Evolutionary conservation across 73 alveolate species (phyloP).

Genomic region (Strombidium stylifer): DNA sequence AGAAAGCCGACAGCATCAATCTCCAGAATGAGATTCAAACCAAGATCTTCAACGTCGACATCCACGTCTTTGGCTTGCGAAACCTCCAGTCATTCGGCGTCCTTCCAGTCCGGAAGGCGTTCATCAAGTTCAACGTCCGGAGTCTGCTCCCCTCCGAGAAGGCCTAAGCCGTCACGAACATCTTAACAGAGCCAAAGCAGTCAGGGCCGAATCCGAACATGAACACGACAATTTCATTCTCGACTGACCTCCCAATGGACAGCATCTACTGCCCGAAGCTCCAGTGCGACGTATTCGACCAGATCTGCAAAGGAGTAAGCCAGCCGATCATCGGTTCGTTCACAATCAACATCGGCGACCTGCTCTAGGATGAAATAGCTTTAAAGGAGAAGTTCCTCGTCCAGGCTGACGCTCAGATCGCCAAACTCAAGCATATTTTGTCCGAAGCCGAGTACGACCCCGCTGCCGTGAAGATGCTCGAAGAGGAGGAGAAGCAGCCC

Average conservation of each 20-base stretch:
- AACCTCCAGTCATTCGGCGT: constrained; percentile 79
- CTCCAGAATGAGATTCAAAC: constrained; percentile 12
- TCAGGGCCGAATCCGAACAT: constrained; percentile 96
- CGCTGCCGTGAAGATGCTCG: constrained; percentile 7
- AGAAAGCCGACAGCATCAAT: not conserved
- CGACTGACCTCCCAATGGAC: constrained; percentile 82
- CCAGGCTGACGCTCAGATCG: constrained; percentile 8
- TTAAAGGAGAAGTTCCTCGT: not conserved
- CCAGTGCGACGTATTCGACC: constrained; percentile 40
- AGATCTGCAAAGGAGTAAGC: constrained; percentile 76
- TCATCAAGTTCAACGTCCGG: constrained; percentile 84
- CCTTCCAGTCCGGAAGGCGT: constrained; percentile 93
- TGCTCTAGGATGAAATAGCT: constrained; percentile 24
- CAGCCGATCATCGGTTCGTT: constrained; percentile 86
- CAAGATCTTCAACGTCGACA: constrained; percentile 69
- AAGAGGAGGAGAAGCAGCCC: not conserved
- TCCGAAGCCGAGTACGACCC: constrained; percentile 1
- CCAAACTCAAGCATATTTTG: constrained; percentile 8
- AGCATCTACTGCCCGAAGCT: constrained; percentile 68
- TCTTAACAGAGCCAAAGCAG: constrained; percentile 92
- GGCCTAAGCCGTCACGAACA: constrained; percentile 54
- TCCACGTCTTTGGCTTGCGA: constrained; percentile 85
- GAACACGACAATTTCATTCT: constrained; percentile 81
- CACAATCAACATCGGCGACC: constrained; percentile 65
- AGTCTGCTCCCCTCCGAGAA: constrained; percentile 60